Base-by-base conservation (phyloP, 805 yeast genomes). In the Suhomyces sp. region DNA sequence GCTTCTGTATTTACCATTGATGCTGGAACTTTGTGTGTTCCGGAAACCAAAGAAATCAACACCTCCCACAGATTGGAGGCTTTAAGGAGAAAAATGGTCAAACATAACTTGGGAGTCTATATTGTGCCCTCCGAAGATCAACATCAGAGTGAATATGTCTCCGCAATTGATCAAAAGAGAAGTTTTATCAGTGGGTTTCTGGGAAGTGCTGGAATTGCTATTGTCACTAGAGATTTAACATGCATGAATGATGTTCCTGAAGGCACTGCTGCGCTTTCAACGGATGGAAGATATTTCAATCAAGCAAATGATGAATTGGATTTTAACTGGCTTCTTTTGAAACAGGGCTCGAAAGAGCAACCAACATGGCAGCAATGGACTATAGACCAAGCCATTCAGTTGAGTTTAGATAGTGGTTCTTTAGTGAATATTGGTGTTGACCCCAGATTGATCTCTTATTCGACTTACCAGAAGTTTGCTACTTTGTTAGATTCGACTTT, bases 101-200 rank as follows among this genome's bases (percentile, higher is more conserved):
- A 67, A 15, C 58, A 74, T 57, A 68, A 76, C 49, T 62, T 83
- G 35, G 84, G 78, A 3, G 81, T 80, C n/a, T 83, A 83, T 63
- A 77, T 83, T 47, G 68, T 83, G 7, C 86, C 86, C 6, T 78
- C 84, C 8, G 86, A 82, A 64, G 88, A 83, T 66, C 82, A 80
- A 49, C 88, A 83, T 65, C 87, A 83, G 66, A 74, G 81, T n/a
- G 87, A 83, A 62, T 83, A 83, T 57, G 82, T 82, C 23, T 73
- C 85, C 1, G 59, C 76, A 2, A 68, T 69, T 47, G 87, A 83
- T 61, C 84, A 83, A 62, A 75, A 81, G 59, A 67, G 87, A 60
- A 73, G 78, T 29, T 83, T 81, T 54, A 80, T 83, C 38, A 73
- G 80, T 42, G 88, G 88, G 0, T 83, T 83, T 63, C 76, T 74